Conservation (phyloP, 148 eudicot genomes). For the Cornus kousa region DNA sequence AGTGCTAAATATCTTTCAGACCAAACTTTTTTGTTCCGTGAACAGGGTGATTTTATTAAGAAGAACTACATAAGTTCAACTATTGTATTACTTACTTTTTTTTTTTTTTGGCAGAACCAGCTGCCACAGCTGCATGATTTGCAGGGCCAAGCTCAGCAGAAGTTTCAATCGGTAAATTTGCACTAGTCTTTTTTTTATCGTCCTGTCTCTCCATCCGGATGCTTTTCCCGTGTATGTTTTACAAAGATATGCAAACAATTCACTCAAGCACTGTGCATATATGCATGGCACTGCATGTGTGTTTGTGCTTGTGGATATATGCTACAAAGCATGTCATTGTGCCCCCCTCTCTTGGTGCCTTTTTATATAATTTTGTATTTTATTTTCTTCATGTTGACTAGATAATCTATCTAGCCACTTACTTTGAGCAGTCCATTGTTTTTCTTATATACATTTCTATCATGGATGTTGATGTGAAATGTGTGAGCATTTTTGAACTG, state of each 20-base stretch:
- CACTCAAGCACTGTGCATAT: not conserved
- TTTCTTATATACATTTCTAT: too few species aligned
- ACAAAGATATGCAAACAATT: not conserved
- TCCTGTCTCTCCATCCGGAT: not conserved
- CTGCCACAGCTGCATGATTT: slow-evolving; percentile 66
- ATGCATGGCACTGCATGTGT: not conserved
- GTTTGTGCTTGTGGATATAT: not conserved
- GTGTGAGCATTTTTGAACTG: too few species aligned
- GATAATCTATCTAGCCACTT: not conserved
- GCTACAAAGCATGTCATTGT: not conserved
- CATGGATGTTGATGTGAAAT: too few species aligned
- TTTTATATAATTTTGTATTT: too few species aligned
- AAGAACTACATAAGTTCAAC: not conserved
- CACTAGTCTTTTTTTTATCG: not conserved
- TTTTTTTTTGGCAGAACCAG: slow-evolving; percentile 44
- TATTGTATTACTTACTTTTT: not conserved
- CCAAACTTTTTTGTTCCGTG: not conserved
- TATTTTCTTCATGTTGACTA: not conserved
- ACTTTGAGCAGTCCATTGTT: not conserved
- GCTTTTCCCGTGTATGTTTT: not conserved
- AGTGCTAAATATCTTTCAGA: not conserved
- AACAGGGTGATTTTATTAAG: too few species aligned
- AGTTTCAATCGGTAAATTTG: slow-evolving; percentile 52
- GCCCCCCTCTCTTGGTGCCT: not conserved
- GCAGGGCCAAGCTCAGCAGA: slow-evolving; percentile 63